Conservation (phyloP, 305 asterid genomes). For the Petunia hybrid region DNA sequence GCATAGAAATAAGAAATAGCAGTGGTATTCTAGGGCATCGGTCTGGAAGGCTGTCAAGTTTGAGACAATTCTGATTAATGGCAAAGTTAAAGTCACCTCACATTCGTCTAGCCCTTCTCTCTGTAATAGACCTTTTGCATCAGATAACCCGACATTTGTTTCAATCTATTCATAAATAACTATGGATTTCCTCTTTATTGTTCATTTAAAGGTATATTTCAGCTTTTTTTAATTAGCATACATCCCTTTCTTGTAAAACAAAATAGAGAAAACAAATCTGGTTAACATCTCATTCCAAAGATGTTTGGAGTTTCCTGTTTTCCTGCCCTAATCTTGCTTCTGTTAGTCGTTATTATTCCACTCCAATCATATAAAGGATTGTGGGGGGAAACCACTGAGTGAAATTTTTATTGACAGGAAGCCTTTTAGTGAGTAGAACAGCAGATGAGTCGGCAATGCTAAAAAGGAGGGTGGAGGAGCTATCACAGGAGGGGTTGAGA, state of each 20-base stretch:
- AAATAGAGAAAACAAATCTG: not conserved
- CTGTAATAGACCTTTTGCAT: not conserved
- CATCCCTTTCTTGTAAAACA: not conserved
- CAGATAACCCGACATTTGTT: conserved; percentile 6
- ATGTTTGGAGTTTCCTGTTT: not conserved
- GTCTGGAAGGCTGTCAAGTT: not conserved
- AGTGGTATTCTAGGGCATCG: not conserved
- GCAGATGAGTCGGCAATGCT: conserved; percentile 61
- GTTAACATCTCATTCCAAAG: not conserved
- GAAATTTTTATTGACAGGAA: conserved; percentile 55
- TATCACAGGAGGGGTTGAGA: conserved; percentile 66
- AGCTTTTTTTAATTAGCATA: not conserved
- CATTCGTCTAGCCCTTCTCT: conserved; percentile 20
- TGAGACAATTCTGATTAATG: conserved; percentile 5
- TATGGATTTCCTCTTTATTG: conserved; percentile 21
- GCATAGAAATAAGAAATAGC: conserved; percentile 15
- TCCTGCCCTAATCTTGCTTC: conserved; percentile 11
- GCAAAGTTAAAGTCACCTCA: conserved; percentile 15
- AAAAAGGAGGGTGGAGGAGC: conserved; percentile 60
- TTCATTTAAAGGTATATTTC: conserved; percentile 19
- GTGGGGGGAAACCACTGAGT: conserved; percentile 16
- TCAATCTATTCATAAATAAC: not conserved
- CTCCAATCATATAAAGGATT: conserved; percentile 5
- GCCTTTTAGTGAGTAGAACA: conserved; percentile 84
- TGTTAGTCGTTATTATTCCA: not conserved